Evolutionary conservation across 2,329 filamentous ascomycete species (phyloP).

Genomic region (Phialemoniopsis sp.): DNA sequence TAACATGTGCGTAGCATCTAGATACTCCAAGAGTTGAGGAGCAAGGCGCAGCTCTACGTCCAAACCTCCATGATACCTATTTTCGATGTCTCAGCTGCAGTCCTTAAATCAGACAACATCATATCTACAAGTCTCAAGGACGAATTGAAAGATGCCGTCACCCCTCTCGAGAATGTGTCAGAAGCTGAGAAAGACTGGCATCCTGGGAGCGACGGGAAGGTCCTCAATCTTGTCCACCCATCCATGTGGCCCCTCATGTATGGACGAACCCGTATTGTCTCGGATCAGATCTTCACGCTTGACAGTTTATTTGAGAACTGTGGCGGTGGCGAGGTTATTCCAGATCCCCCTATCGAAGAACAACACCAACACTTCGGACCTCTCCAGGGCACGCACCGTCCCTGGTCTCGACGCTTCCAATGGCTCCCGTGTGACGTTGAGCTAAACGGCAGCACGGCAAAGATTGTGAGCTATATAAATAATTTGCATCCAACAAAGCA

Average conservation of each 20-base stretch:
- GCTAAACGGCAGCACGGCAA: slow-evolving; percentile 20
- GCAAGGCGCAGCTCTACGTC: slow-evolving; percentile 41
- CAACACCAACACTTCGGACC: not conserved
- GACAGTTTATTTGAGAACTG: slow-evolving; percentile 16
- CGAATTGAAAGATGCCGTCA: slow-evolving; percentile 31
- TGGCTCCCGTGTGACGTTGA: slow-evolving; percentile 31
- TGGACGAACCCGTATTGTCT: slow-evolving; percentile 18
- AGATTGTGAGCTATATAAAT: slow-evolving; percentile 39
- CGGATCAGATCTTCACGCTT: slow-evolving; percentile 25
- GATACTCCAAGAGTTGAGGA: slow-evolving; percentile 38
- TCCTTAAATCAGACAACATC: slow-evolving; percentile 49
- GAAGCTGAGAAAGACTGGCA: slow-evolving; percentile 42
- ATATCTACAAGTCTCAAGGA: slow-evolving; percentile 24
- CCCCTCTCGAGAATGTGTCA: slow-evolving; percentile 37
- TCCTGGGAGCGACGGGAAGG: slow-evolving; percentile 44
- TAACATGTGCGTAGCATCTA: no score
- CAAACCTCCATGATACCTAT: slow-evolving; percentile 33
- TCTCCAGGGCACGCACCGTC: not conserved
- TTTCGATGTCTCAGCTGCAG: slow-evolving; percentile 31
- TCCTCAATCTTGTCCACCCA: slow-evolving; percentile 56
- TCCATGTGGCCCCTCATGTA: slow-evolving; percentile 55
- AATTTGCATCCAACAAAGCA: slow-evolving; percentile 33
- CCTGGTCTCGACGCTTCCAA: slow-evolving; percentile 20
- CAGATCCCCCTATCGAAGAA: not conserved
- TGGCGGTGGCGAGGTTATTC: slow-evolving; percentile 7